Evolutionary conservation across 179 eudicot genomes (phyloP).

Genomic region (Sideroxylon spinosum): DNA sequence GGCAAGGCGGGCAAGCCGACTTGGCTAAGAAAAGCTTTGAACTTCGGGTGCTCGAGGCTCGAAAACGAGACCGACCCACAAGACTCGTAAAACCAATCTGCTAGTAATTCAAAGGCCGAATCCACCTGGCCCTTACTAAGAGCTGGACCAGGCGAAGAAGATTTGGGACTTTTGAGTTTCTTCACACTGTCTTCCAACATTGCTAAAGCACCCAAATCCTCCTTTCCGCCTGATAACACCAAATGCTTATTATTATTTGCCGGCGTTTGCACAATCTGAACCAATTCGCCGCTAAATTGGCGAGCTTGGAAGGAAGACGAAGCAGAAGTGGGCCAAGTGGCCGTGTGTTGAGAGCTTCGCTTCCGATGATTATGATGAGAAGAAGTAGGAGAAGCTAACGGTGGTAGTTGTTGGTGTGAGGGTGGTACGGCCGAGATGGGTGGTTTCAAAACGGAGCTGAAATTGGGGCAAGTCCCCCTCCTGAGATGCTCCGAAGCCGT

Average conservation of each 20-base stretch:
- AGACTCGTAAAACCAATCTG: slow-evolving; percentile 60
- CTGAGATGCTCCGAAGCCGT: slow-evolving; percentile 84
- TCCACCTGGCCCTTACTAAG: slow-evolving; percentile 39
- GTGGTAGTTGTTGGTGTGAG: slow-evolving; percentile 8
- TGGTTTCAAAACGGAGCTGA: slow-evolving; percentile 36
- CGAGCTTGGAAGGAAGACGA: slow-evolving; percentile 5
- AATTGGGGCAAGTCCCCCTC: slow-evolving; percentile 59
- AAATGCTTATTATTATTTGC: slow-evolving; percentile 26
- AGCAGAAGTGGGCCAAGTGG: too few relatives aligned
- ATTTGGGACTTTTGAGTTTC: slow-evolving; percentile 56
- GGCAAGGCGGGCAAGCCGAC: slow-evolving; percentile 43
- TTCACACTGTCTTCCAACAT: slow-evolving; percentile 56
- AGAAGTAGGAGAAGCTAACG: slow-evolving; percentile 22
- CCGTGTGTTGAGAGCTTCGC: slow-evolving; percentile 17
- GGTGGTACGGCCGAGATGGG: slow-evolving; percentile 30
- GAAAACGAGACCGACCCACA: slow-evolving; percentile 56
- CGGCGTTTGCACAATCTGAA: slow-evolving; percentile 6
- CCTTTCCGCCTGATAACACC: slow-evolving; percentile 58
- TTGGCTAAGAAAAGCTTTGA: slow-evolving; percentile 45
- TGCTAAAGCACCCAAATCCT: slow-evolving; percentile 34
- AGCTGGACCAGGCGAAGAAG: slow-evolving; percentile 39
- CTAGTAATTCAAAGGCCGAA: slow-evolving; percentile 33
- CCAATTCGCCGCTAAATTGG: slow-evolving; percentile 26
- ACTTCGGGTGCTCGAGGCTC: slow-evolving; percentile 49
- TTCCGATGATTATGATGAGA: slow-evolving; percentile 40